A percentile compares a stretch with the other conserved stretches of the same genome.
Conservation (phyloP, 352 stramenopile genomes). For the Phytophthora parvispora region DNA sequence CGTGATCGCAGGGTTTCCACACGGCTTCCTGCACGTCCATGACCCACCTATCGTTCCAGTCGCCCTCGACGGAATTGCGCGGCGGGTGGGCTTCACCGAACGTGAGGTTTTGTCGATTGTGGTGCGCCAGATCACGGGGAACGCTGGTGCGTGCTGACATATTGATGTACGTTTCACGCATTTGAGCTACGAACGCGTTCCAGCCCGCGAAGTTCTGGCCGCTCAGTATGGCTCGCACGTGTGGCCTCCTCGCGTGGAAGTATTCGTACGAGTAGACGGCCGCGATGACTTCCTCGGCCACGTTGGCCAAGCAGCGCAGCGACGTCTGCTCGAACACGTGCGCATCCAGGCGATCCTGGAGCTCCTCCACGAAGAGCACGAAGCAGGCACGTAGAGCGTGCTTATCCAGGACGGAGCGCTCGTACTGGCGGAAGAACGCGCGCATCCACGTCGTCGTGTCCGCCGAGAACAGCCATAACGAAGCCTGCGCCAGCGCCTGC, state of each 20-base stretch:
- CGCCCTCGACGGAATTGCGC: constrained; percentile 35
- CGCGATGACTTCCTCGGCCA: constrained; percentile 58
- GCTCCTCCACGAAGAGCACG: constrained; percentile 36
- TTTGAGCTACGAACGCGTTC: constrained; percentile 56
- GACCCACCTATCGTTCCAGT: constrained; percentile 56
- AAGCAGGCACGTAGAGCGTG: constrained; percentile 39
- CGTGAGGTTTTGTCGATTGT: not conserved
- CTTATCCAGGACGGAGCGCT: constrained; percentile 38
- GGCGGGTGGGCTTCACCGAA: not conserved
- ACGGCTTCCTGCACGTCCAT: constrained; percentile 53
- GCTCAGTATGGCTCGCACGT: constrained; percentile 50
- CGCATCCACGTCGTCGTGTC: constrained; percentile 43
- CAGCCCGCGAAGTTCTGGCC: constrained; percentile 50
- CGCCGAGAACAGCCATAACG: constrained; percentile 52
- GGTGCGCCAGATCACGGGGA: not conserved
- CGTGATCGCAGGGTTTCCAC: constrained; percentile 35
- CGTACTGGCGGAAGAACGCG: constrained; percentile 41
- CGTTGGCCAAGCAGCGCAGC: constrained; percentile 38
- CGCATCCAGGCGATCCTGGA: constrained; percentile 45
- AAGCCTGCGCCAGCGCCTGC: constrained; percentile 32
- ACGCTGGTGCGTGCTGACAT: not conserved
- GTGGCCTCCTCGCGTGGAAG: constrained; percentile 42
- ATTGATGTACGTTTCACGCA: constrained; percentile 53
- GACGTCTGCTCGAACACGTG: constrained; percentile 43
- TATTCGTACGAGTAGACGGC: constrained; percentile 55